Conservation (phyloP, 2,329 filamentous ascomycete genomes). For the Dothiorella sarmentorum region DNA sequence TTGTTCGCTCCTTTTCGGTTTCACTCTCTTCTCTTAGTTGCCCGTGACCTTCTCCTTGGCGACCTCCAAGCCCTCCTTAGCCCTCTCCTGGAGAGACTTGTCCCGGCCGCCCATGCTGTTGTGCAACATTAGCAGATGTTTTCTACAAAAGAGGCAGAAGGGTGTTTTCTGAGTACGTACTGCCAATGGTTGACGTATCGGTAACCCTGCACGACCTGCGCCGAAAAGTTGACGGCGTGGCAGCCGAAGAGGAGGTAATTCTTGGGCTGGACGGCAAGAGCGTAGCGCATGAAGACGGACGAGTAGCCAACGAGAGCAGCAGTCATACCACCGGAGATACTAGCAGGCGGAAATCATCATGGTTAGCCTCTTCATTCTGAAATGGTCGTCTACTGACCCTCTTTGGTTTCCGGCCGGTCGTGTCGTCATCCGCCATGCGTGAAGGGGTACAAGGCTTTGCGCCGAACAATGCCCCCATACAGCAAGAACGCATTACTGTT, state of each 20-base stretch:
- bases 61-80: slow-evolving; percentile 35
- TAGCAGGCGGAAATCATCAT: slow-evolving; percentile 28
- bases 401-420: not conserved
- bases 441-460: no score
- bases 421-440: no score
- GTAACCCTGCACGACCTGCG: slow-evolving; percentile 60
- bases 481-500: no score
- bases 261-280: slow-evolving; percentile 58
- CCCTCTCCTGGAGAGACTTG: slow-evolving; percentile 35
- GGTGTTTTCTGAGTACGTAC: slow-evolving; percentile 23
- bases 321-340: slow-evolving; percentile 65
- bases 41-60: slow-evolving; percentile 21
- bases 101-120: slow-evolving; percentile 44
- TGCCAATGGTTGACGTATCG: slow-evolving; percentile 61
- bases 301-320: slow-evolving; percentile 59
- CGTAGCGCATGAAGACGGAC: slow-evolving; percentile 64
- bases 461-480: no score
- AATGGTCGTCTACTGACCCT: not conserved
- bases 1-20: no score
- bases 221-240: slow-evolving; percentile 62
- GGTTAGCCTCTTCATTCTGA: not conserved
- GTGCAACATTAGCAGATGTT: not conserved
- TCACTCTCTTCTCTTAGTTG: not conserved
- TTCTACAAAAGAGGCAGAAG: not conserved
- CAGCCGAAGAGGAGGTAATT: slow-evolving; percentile 68